Evolutionary conservation across 768 basidiomycete genomes (phyloP), one percentile per base, ranked within the genome.

Genomic region (Suillus bovinus): DNA sequence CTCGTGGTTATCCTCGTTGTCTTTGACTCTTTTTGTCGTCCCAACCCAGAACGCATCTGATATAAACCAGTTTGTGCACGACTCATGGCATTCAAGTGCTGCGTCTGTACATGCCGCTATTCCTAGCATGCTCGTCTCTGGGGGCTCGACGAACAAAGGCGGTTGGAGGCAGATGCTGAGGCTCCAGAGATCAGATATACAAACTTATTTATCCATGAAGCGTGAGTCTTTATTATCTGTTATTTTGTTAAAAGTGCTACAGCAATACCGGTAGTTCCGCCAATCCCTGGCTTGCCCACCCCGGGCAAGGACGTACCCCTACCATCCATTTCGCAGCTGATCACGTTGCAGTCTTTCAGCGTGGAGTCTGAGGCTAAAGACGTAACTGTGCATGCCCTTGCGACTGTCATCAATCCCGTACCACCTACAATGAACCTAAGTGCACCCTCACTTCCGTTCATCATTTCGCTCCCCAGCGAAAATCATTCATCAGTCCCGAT

Each of bases 231-330:
- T 20, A 39, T 56, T 29, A 27, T 56, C 38, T 10, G 3, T 39
- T 29, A 13, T 27, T 20, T 39, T 27, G 38, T 27, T 39, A 27
- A 27, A 27, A 56, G 11, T 56, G 36, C 38, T 56, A 56, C 17
- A 56, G 24, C 55, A 39, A 46, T 17, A 47, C 63, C 61, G 67
- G 11, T 65, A 91, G 90, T 91, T 31, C 88, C 87, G 9, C 70
- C 77, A 9, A 67, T 92, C 9, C 88, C 89, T 47, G 88, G 88
- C 5, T 74, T 92, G 17, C 91, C 91, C 20, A 72, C 74, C 22
- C 86, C 88, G 4, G 86, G 86, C 17, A 67, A 73, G 11, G 74
- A 80, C 57, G 66, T 64, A 1, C 83, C 85, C 9, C 77, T 87
- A 4, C 90, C 89, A 13, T 72, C 81, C 7, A 68, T 89, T 46